Evolutionary conservation across 306 rosid genomes (phyloP).

Genomic region (Sicyos baderoa): DNA sequence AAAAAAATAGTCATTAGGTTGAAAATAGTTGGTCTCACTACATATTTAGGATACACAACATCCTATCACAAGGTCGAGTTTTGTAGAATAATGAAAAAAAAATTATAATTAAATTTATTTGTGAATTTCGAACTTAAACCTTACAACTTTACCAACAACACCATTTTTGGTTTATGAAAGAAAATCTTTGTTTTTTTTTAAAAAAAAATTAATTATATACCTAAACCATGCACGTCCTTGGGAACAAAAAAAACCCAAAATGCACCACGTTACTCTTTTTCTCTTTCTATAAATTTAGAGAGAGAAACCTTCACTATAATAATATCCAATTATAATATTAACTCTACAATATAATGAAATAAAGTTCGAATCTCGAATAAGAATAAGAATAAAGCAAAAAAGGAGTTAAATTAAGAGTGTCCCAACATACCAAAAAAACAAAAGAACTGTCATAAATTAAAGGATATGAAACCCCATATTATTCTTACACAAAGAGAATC

Average conservation of each 20-base stretch:
- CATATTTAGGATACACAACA: too few species aligned
- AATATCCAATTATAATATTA: neutral
- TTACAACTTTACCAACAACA: constrained; percentile 18
- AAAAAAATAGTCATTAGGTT: too few species aligned
- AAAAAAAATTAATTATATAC: too few species aligned
- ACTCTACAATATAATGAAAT: constrained; percentile 7
- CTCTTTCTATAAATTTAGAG: constrained; percentile 23
- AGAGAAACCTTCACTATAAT: constrained; percentile 22
- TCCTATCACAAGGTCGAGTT: too few species aligned
- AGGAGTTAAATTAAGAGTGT: neutral
- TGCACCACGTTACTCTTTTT: constrained; percentile 67
- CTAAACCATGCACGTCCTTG: constrained; percentile 61
- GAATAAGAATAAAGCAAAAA: constrained; percentile 23
- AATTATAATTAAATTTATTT: too few species aligned
- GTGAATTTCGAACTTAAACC: too few species aligned
- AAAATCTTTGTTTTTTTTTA: too few species aligned
- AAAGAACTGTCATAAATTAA: neutral
- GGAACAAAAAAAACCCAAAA: constrained; percentile 35
- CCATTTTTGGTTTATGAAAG: too few species aligned
- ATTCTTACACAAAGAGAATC: neutral
- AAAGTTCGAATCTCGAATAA: constrained; percentile 18
- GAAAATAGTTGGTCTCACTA: too few species aligned
- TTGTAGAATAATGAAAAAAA: too few species aligned
- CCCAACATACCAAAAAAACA: neutral
- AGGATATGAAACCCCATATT: constrained; percentile 8